A percentile compares a stretch with the other conserved stretches of the same genome.
Evolutionary conservation across 768 basidiomycete genomes (phyloP).

Genomic region (Peribolospora kevripleyi): DNA sequence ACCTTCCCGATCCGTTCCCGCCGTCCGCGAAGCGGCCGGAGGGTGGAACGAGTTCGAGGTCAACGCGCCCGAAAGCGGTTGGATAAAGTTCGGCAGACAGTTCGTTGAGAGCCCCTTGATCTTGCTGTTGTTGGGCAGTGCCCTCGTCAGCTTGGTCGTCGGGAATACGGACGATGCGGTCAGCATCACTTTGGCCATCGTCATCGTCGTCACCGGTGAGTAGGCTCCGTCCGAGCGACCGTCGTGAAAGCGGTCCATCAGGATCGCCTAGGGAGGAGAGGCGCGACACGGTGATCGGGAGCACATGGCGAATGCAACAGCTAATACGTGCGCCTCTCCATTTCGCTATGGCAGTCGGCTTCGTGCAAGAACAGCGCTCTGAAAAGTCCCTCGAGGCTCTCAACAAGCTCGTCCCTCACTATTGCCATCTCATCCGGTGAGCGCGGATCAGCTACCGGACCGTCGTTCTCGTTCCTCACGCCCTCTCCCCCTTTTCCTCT

Average conservation of each 20-base stretch:
- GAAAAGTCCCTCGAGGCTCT: slow-evolving; percentile 84
- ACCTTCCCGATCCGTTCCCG: slow-evolving; percentile 34
- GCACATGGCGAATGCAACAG: neutral
- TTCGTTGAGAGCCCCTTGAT: slow-evolving; percentile 90
- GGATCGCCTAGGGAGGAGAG: neutral
- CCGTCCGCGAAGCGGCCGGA: slow-evolving; percentile 34
- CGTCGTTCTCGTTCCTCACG: slow-evolving; percentile 1
- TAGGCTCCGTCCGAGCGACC: neutral
- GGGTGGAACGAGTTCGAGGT: slow-evolving; percentile 93
- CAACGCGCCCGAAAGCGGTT: slow-evolving; percentile 46
- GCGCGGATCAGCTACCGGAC: too few relatives aligned
- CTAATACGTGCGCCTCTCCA: neutral
- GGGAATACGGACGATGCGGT: slow-evolving; percentile 89
- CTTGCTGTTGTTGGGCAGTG: slow-evolving; percentile 69
- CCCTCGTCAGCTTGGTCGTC: slow-evolving; percentile 65
- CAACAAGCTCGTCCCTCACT: slow-evolving; percentile 90
- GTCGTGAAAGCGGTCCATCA: neutral
- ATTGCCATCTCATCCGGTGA: slow-evolving; percentile 64
- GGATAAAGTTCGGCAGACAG: slow-evolving; percentile 76
- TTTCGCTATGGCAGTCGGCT: slow-evolving; percentile 36
- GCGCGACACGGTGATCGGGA: neutral
- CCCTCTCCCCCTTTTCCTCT: too few relatives aligned
- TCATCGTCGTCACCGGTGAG: slow-evolving; percentile 78
- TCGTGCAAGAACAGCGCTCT: slow-evolving; percentile 81
- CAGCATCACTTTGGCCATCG: slow-evolving; percentile 72